These are phyloP conservation scores for Globisporangium sylvaticum DNA, from an alignment of 352 stramenopile species.

Conservation along the genomic window DNA sequence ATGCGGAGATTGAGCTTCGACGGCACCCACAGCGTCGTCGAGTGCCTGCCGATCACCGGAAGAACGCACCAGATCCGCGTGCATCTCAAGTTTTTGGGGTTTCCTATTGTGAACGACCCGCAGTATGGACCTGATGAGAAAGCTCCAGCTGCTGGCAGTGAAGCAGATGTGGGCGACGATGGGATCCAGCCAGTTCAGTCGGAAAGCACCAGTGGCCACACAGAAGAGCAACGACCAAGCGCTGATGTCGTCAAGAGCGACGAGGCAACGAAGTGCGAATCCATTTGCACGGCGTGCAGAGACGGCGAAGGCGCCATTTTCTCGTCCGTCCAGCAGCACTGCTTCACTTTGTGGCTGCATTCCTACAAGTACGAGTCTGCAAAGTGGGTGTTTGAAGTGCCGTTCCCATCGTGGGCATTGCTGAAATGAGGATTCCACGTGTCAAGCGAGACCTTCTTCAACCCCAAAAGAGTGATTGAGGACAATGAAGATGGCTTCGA, in stretches of 20 bases:
- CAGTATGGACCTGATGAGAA: conserved; percentile 75
- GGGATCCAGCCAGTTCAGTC: too few relatives aligned
- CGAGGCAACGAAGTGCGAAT: neutral
- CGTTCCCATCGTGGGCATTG: conserved; percentile 33
- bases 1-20: conserved; percentile 20
- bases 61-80: conserved; percentile 95
- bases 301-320: conserved; percentile 16
- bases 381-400: conserved; percentile 36
- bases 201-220: neutral
- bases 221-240: neutral
- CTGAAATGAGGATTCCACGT: neutral
- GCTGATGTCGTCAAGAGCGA: neutral
- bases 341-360: conserved; percentile 45
- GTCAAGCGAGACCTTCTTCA: too few relatives aligned
- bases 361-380: conserved; percentile 43
- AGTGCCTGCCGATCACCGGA: conserved; percentile 89
- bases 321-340: conserved; percentile 15
- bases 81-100: conserved; percentile 85
- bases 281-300: conserved; percentile 21
- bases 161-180: too few relatives aligned
- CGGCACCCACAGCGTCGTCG: conserved; percentile 67
- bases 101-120: conserved; percentile 94
- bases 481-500: too few relatives aligned
- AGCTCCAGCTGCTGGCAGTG: neutral
- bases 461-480: too few relatives aligned